phyloP scores from a whole-genome alignment of 192 early-diverging fungal genomes.

The Mortierella hygrophila region DNA sequence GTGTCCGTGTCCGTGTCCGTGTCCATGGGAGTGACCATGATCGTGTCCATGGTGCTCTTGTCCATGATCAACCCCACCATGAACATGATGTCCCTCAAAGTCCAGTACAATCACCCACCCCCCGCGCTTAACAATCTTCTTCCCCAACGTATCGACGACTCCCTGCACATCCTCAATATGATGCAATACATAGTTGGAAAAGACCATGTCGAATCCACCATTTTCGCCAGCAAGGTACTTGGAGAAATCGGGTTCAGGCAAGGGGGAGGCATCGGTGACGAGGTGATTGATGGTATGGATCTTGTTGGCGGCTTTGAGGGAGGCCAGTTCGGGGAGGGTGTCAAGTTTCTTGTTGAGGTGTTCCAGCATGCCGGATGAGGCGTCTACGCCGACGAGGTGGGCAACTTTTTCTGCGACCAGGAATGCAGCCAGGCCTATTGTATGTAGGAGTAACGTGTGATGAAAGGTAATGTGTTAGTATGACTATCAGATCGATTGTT shows the following conservation, averaged over 20 bases:
- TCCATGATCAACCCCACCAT: slow-evolving; percentile 4
- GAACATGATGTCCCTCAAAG: slow-evolving; percentile 15
- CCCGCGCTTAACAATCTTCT: slow-evolving; percentile 31
- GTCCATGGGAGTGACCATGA: slow-evolving; percentile 4
- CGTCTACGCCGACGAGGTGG: slow-evolving; percentile 37
- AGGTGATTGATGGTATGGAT: slow-evolving; percentile 38
- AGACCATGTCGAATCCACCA: slow-evolving; percentile 31
- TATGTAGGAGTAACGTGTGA: not conserved
- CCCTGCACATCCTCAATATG: slow-evolving; percentile 44
- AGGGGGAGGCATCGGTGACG: slow-evolving; percentile 17
- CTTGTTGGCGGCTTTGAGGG: slow-evolving; percentile 11
- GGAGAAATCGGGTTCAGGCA: slow-evolving; percentile 24
- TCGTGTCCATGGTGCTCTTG: slow-evolving; percentile 12
- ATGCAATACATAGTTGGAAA: slow-evolving; percentile 39
- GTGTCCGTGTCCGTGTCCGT: slow-evolving; percentile 12
- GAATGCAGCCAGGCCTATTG: slow-evolving; percentile 22
- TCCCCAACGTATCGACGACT: not conserved
- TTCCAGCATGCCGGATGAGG: slow-evolving; percentile 29
- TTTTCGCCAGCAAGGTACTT: slow-evolving; percentile 13
- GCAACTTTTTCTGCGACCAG: slow-evolving; percentile 17
- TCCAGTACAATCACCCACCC: slow-evolving; percentile 36
- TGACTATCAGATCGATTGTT: too few relatives aligned
- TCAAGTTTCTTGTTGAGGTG: slow-evolving; percentile 21
- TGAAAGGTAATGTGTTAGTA: not conserved
- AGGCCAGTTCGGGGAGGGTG: slow-evolving; percentile 20